Evolutionary conservation across 192 early-diverging fungal species (phyloP).

Genomic region (Linnemannia exigua): DNA sequence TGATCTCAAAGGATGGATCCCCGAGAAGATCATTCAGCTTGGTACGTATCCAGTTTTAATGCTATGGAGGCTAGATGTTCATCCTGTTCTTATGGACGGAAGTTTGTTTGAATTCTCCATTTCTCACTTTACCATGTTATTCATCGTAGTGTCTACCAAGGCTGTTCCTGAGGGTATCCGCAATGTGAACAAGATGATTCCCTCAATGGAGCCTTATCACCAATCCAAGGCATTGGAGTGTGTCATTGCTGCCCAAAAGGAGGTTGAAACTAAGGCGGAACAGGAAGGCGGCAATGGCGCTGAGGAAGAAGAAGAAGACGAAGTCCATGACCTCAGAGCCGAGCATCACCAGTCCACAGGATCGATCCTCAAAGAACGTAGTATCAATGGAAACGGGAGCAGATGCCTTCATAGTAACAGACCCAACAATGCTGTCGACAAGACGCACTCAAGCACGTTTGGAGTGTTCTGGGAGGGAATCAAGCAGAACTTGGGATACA

Average conservation of each 20-base stretch:
- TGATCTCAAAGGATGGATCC: constrained; percentile 59
- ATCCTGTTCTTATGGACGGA: no score
- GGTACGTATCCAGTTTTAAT: constrained; percentile 25
- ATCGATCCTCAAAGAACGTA: not conserved
- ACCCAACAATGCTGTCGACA: constrained; percentile 11
- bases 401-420: not conserved
- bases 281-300: not conserved
- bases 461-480: constrained; percentile 37
- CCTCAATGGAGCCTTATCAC: constrained; percentile 1
- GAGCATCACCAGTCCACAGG: not conserved
- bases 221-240: constrained; percentile 23
- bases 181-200: constrained; percentile 45
- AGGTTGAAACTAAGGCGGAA: not conserved
- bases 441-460: constrained; percentile 19
- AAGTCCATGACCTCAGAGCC: constrained; percentile 3
- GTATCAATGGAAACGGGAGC: not conserved
- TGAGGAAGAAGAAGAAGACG: constrained; percentile 16
- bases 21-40: constrained; percentile 49
- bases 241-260: not conserved
- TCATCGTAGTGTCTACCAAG: constrained; percentile 40
- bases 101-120: not conserved
- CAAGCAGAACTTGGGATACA: constrained; percentile 34
- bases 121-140: not conserved
- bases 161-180: constrained; percentile 47
- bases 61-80: no score